phyloP scores from a whole-genome alignment of 108 stramenopile genomes.

The Cyclotella sp. region DNA sequence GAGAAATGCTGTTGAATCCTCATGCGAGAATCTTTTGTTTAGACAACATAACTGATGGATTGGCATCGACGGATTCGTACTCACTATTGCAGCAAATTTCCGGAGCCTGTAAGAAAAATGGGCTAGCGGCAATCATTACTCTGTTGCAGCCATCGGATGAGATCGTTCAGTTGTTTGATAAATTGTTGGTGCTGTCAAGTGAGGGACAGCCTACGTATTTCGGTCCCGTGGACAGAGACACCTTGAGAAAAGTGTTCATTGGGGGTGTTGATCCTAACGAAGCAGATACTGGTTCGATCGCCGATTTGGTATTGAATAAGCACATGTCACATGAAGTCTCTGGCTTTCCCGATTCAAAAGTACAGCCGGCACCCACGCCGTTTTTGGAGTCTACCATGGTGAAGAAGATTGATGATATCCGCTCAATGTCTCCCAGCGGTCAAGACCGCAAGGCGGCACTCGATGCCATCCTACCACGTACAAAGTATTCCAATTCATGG shows the following conservation, averaged over 20 bases:
- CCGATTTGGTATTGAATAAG: conserved; percentile 29
- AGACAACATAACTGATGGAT: conserved; percentile 57
- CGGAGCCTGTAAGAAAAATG: conserved; percentile 23
- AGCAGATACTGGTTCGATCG: conserved; percentile 28
- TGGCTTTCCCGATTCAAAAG: conserved; percentile 1
- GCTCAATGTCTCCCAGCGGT: conserved; percentile 4
- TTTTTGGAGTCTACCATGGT: conserved; percentile 6
- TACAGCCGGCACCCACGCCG: not conserved
- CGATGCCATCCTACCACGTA: not conserved
- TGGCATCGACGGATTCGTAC: conserved; percentile 45
- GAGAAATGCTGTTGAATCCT: conserved; percentile 50
- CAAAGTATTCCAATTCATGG: conserved; percentile 16
- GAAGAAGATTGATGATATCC: conserved; percentile 4
- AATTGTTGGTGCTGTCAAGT: conserved; percentile 42
- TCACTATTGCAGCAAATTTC: conserved; percentile 30
- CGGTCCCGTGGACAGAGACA: conserved; percentile 46
- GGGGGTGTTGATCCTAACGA: conserved; percentile 5
- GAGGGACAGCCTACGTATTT: conserved; percentile 39
- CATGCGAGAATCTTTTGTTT: conserved; percentile 34
- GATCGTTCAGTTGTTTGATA: conserved; percentile 43
- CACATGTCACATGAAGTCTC: not conserved
- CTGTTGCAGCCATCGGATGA: conserved; percentile 55
- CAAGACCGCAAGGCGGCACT: conserved; percentile 10
- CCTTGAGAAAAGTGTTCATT: conserved; percentile 39
- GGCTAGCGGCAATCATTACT: conserved; percentile 25